These are phyloP conservation scores for Phytophthora niederhauseri DNA, from an alignment of 352 stramenopile genomes.

Conservation along the genomic window DNA sequence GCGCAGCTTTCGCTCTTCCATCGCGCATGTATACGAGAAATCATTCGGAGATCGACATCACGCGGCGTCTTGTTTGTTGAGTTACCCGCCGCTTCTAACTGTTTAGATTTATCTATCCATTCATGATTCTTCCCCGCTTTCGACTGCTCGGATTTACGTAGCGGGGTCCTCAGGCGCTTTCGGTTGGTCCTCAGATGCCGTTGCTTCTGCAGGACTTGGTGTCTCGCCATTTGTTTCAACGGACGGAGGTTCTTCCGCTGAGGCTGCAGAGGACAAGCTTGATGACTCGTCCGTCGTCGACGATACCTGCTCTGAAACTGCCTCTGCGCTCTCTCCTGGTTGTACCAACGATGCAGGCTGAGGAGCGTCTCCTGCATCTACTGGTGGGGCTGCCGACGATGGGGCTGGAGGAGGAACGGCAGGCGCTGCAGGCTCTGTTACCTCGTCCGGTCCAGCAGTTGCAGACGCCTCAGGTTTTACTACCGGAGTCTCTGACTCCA, in stretches of 20 bases:
- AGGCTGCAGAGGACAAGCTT: slow-evolving; percentile 7
- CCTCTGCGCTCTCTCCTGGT: slow-evolving; percentile 9
- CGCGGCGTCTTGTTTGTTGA: slow-evolving; percentile 26
- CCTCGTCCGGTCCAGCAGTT: slow-evolving; percentile 7
- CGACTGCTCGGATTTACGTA: slow-evolving; percentile 22
- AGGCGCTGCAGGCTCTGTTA: slow-evolving; percentile 5
- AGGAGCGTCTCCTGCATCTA: slow-evolving; percentile 28
- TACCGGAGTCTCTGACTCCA: slow-evolving; percentile 3
- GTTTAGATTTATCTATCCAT: slow-evolving; percentile 37
- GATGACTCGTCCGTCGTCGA: slow-evolving; percentile 10
- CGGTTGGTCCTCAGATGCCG: slow-evolving; percentile 10
- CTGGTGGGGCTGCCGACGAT: slow-evolving; percentile 18
- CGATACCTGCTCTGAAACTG: background rate
- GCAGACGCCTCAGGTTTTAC: slow-evolving; percentile 12
- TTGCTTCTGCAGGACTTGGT: slow-evolving; percentile 16
- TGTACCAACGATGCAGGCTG: slow-evolving; percentile 23
- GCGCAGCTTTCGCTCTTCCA: too few species aligned
- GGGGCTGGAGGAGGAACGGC: slow-evolving; percentile 3
- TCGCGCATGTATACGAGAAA: too few species aligned
- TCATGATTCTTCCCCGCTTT: slow-evolving; percentile 24
- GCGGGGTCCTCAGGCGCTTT: slow-evolving; percentile 24
- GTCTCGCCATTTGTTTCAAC: slow-evolving; percentile 24
- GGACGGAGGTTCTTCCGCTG: slow-evolving; percentile 10
- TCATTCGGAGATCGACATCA: too few species aligned
- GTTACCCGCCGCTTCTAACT: slow-evolving; percentile 38